Conservation (phyloP, 805 yeast genomes). For the Nadsonia fulvescens region DNA sequence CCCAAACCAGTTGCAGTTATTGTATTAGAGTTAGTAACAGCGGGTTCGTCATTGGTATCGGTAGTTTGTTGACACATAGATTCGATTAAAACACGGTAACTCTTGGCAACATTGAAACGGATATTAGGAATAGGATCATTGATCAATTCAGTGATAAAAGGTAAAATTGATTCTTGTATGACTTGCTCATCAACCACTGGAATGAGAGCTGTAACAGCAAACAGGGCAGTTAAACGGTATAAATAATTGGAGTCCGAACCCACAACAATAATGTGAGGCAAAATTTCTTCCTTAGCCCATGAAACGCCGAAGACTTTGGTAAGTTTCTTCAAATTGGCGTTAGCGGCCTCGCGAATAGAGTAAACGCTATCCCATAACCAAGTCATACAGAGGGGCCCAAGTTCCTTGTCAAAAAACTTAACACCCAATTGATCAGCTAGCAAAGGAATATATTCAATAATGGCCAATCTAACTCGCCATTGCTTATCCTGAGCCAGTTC, state of each 20-base stretch:
- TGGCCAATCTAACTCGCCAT: slow-evolving; percentile 96
- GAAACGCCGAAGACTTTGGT: slow-evolving; percentile 78
- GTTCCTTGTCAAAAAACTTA: slow-evolving; percentile 78
- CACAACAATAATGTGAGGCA: slow-evolving; percentile 50
- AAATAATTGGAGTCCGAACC: slow-evolving; percentile 53
- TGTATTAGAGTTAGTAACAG: slow-evolving; percentile 3
- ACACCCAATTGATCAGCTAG: slow-evolving; percentile 89
- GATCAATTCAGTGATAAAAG: slow-evolving; percentile 56
- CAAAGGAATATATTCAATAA: slow-evolving; percentile 88
- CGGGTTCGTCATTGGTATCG: slow-evolving; percentile 9
- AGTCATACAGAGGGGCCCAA: slow-evolving; percentile 81
- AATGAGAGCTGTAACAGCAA: slow-evolving; percentile 68
- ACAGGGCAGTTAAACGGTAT: slow-evolving; percentile 78
- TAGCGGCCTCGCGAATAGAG: slow-evolving; percentile 94
- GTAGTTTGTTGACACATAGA: slow-evolving; percentile 17
- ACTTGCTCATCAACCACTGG: slow-evolving; percentile 48
- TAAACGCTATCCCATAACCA: slow-evolving; percentile 98
- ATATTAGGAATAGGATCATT: slow-evolving; percentile 86
- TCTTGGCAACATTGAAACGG: slow-evolving; percentile 85
- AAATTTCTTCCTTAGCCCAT: slow-evolving; percentile 80
- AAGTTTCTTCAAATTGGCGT: slow-evolving; percentile 57
- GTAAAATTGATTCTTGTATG: slow-evolving; percentile 49
- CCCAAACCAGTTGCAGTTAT: slow-evolving; percentile 2
- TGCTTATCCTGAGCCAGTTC: slow-evolving; percentile 91
- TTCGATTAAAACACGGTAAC: slow-evolving; percentile 45